Evolutionary conservation across 106 monocot species (phyloP), one percentile per base, ranked within the genome.

Genomic region (Platanthera guangdongensis): DNA sequence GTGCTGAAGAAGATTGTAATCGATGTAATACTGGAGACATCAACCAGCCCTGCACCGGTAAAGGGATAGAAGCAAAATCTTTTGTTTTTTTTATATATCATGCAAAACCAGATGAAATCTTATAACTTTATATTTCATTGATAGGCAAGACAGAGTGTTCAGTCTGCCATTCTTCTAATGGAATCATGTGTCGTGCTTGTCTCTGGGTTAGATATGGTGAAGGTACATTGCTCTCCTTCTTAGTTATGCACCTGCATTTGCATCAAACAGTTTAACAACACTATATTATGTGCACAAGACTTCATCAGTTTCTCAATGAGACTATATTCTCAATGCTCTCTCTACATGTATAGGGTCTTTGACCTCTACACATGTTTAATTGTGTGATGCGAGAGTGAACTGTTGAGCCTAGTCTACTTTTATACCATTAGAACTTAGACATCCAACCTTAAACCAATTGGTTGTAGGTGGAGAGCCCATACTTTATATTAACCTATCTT

Each of bases 131-230:
- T 51, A 14, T 47, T 39, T 22, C 9, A 1, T 55, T 78, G 70
- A 52, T 85, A 90, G 90, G 90, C 22, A 90, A 90, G 19, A 87
- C 90, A 4, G 90, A 90, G 51, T 90, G 90, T 54, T 83, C 87
- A 1, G 76, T 30, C 9, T 90, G 90, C 67, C 87, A 87, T 81
- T 90, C 90, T 47, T 65, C 87, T 18, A 79, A 90, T 67, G 90
- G 90, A 9, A 64, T 90, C 62, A 14, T 90, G 8, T 90, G 90
- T n/a, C 87, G 90, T 25, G 87, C 87, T 83, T 90, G 90, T 76
- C 90, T 90, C 74, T 83, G 83, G 72, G 81, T 87, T 62, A 73
- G 90, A 71, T 90, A 90, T 50, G 90, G 90, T 57, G 90, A 90
- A 90, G 90, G 90, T 87, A 87, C 47, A 68, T 18, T 30, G 52